A percentile compares a stretch with the other conserved stretches of the same genome.
Evolutionary conservation across 1,284 basidiomycete species (phyloP).

Genomic region (Grifola frondosa): DNA sequence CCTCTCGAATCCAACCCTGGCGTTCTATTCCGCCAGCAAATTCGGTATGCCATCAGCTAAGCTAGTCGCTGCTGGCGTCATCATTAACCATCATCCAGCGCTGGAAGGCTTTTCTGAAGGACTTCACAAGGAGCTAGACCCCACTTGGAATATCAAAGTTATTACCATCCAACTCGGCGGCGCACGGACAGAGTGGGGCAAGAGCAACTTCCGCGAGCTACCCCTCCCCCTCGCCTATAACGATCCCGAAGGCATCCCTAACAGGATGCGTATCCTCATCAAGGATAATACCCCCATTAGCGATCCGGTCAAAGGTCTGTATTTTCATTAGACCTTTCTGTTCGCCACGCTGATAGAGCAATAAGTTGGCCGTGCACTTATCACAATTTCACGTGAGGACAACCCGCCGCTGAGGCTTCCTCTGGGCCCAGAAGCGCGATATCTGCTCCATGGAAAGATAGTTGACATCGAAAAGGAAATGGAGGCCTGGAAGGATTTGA

Average conservation of each 20-base stretch:
- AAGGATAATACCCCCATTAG: background rate
- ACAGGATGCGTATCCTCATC: background rate
- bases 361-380: slow-evolving; percentile 3
- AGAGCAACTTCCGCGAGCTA: slow-evolving; percentile 1
- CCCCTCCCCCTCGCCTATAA: slow-evolving; percentile 6
- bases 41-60: slow-evolving; percentile 28
- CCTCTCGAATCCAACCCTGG: slow-evolving; percentile 27
- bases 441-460: slow-evolving; percentile 5
- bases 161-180: slow-evolving; percentile 35
- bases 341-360: background rate
- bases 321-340: background rate
- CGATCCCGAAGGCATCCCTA: background rate
- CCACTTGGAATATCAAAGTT: slow-evolving; percentile 31
- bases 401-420: slow-evolving; percentile 7
- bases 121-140: slow-evolving; percentile 25
- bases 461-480: slow-evolving; percentile 5
- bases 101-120: slow-evolving; percentile 35
- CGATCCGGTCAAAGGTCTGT: slow-evolving; percentile 6
- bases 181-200: slow-evolving; percentile 28
- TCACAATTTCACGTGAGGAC: slow-evolving; percentile 4
- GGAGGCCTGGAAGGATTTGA: slow-evolving; percentile 9
- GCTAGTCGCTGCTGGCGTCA: background rate
- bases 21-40: slow-evolving; percentile 34
- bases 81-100: slow-evolving; percentile 20
- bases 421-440: slow-evolving; percentile 6